Base-by-base conservation (phyloP, 1,139 yeast species). In the Suhomyces bolitotheri region DNA sequence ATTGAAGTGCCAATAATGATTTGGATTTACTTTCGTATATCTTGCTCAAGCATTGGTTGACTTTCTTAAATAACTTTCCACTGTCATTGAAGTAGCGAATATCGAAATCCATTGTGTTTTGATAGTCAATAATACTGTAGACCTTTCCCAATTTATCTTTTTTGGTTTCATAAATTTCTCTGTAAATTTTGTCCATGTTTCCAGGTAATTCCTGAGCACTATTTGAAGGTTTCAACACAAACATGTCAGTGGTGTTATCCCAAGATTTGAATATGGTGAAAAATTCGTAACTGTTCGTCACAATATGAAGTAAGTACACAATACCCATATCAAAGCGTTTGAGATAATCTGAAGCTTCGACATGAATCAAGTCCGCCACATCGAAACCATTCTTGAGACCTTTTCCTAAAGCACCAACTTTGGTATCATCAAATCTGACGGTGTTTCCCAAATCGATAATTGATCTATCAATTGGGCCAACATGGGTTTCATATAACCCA, bases 371-470 rank as follows among this genome's bases (percentile, higher is more conserved):
- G 55, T 84, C 82, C 37, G 75, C 76, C 40, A 76, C 56, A 14
- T 82, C 78, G 59, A 94, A 94, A 0, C 98, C 98, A 41, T 76
- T 73, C 47, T 87, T 89, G 43, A 94, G 65, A 16, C 97, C 96
- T 50, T 76, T 78, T 7, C 97, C 95, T n/a, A 92, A 66, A 1
- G 92, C 78, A 12, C 97, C 96, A 12, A 88, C 78, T 36, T 72
- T 68, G 0, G 85, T 72, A 43, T 76, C 80, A 46, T 78, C 86
- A 45, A 89, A 82, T 21, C 71, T 71, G 17, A 92, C 85, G 8
- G 77, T 69, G 16, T 81, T 72, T 2, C 98, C 98, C 22, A 92
- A 64, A 25, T 82, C 82, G 46, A 94, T 74, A 25, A 89, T 73
- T 0, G 89, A 89, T 30, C 97, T 66, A 45, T 88, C 92, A 4